Percentiles rank a stretch among this genome's conserved stretches.
These are phyloP conservation scores for Staphylotrichum longicolle DNA, from an alignment of 495 filamentous ascomycete genomes.

Conservation along the genomic window DNA sequence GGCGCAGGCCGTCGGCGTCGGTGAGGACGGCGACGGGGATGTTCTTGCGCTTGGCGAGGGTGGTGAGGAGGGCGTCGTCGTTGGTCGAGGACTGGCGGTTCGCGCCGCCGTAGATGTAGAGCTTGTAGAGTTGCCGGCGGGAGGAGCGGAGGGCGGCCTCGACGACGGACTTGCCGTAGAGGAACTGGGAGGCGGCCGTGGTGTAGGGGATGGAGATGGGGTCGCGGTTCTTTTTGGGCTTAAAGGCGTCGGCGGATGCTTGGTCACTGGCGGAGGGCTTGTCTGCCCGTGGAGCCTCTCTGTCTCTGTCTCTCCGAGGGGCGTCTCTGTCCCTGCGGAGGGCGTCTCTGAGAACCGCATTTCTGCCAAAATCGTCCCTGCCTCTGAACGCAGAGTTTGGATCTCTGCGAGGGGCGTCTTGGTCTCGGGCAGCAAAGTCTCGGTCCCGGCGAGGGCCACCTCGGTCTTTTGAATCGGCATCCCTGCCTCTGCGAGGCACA, in stretches of 20 bases:
- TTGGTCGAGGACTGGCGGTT: slow-evolving; percentile 40
- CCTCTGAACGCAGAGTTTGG: neutral
- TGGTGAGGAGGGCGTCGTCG: slow-evolving; percentile 48
- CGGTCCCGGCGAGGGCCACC: neutral
- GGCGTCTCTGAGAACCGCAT: neutral
- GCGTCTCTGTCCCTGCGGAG: neutral
- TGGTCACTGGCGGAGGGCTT: neutral
- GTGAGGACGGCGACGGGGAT: slow-evolving; percentile 54
- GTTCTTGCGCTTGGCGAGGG: slow-evolving; percentile 56
- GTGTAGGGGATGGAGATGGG: slow-evolving; percentile 71
- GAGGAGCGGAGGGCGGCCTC: slow-evolving; percentile 70
- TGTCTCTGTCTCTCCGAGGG: neutral
- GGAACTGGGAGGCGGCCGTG: slow-evolving; percentile 83
- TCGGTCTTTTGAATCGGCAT: neutral
- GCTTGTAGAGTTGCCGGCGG: slow-evolving; percentile 72
- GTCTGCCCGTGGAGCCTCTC: neutral
- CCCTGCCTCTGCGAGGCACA: neutral
- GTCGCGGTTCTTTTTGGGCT: slow-evolving; percentile 3
- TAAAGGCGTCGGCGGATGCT: neutral
- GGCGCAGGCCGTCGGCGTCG: slow-evolving; percentile 45
- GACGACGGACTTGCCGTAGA: slow-evolving; percentile 82
- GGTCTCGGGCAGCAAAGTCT: too few relatives aligned
- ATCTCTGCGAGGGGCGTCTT: too few relatives aligned
- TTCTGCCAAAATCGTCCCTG: neutral
- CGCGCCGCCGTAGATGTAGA: slow-evolving; percentile 70